phyloP scores from a whole-genome alignment of 208 protist genomes.

The Wallacemonas rigidus region DNA sequence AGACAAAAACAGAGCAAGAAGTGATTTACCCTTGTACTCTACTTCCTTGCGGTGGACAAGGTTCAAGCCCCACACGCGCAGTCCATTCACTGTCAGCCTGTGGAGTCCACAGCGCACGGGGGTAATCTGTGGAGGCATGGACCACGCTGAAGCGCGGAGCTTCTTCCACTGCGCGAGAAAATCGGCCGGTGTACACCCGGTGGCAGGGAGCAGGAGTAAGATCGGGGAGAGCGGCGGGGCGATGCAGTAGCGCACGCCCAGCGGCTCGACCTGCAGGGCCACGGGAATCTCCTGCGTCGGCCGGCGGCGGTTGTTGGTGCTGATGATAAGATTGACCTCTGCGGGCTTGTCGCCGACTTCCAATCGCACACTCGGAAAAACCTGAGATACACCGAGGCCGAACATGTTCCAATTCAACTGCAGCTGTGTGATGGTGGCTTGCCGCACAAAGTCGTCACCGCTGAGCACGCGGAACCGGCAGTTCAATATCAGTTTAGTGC shows the following conservation, averaged over 20 bases:
- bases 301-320: conserved; percentile 46
- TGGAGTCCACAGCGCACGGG: conserved; percentile 24
- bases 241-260: conserved; percentile 59
- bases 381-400: conserved; percentile 60
- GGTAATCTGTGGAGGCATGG: conserved; percentile 32
- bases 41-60: conserved; percentile 49
- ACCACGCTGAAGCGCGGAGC: conserved; percentile 42
- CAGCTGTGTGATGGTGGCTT: conserved; percentile 35
- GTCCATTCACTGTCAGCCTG: conserved; percentile 40
- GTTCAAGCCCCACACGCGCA: conserved; percentile 56
- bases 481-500: conserved; percentile 44
- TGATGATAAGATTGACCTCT: conserved; percentile 29
- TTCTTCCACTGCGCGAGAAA: conserved; percentile 33
- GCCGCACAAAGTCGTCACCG: conserved; percentile 51
- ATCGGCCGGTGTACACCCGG: conserved; percentile 22
- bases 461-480: conserved; percentile 42
- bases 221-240: conserved; percentile 55
- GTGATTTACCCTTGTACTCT: not conserved
- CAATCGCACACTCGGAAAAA: conserved; percentile 41
- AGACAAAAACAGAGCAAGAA: conserved; percentile 43
- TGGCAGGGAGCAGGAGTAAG: conserved; percentile 62
- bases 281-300: conserved; percentile 48
- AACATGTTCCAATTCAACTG: conserved; percentile 77
- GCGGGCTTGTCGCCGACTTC: conserved; percentile 35
- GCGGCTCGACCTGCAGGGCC: conserved; percentile 48